phyloP scores from a whole-genome alignment of 805 yeast species.

The Yamadazyma philogaea region DNA sequence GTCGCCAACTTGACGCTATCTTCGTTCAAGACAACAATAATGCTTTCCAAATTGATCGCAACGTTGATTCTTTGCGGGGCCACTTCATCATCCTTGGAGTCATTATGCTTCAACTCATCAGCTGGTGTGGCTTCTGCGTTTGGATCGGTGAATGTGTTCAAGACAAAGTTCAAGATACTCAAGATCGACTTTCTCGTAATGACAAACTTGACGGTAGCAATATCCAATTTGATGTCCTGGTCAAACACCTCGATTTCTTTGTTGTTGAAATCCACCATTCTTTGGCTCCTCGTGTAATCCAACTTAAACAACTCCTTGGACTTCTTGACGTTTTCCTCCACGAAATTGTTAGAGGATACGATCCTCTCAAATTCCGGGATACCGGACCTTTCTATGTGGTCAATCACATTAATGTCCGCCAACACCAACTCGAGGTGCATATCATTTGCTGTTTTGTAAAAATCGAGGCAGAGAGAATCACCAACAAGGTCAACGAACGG shows the following conservation, averaged over 20 bases:
- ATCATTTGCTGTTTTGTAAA: slow-evolving; percentile 55
- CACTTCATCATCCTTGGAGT: slow-evolving; percentile 49
- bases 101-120: slow-evolving; percentile 66
- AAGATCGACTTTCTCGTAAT: slow-evolving; percentile 75
- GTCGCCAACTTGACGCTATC: slow-evolving; percentile 83
- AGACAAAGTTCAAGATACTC: slow-evolving; percentile 72
- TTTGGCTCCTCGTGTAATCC: slow-evolving; percentile 54
- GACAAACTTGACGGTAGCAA: slow-evolving; percentile 76
- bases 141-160: slow-evolving; percentile 88
- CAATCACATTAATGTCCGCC: slow-evolving; percentile 67
- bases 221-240: slow-evolving; percentile 65
- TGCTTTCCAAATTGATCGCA: slow-evolving; percentile 64
- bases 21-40: slow-evolving; percentile 73
- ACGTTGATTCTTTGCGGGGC: slow-evolving; percentile 77
- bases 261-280: slow-evolving; percentile 54
- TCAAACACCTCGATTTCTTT: slow-evolving; percentile 67
- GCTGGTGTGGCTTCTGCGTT: slow-evolving; percentile 64
- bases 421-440: slow-evolving; percentile 66
- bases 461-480: slow-evolving; percentile 57
- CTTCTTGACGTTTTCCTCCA: slow-evolving; percentile 17
- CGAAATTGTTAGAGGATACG: slow-evolving; percentile 59
- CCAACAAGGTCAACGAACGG: slow-evolving; percentile 73
- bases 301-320: slow-evolving; percentile 53
- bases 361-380: slow-evolving; percentile 64
- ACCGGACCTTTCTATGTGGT: slow-evolving; percentile 63